A percentile compares a stretch with the other conserved stretches of the same genome.
Evolutionary conservation across 2,329 filamentous ascomycete species (phyloP).

Genomic region (Cladophialophora psammophila): DNA sequence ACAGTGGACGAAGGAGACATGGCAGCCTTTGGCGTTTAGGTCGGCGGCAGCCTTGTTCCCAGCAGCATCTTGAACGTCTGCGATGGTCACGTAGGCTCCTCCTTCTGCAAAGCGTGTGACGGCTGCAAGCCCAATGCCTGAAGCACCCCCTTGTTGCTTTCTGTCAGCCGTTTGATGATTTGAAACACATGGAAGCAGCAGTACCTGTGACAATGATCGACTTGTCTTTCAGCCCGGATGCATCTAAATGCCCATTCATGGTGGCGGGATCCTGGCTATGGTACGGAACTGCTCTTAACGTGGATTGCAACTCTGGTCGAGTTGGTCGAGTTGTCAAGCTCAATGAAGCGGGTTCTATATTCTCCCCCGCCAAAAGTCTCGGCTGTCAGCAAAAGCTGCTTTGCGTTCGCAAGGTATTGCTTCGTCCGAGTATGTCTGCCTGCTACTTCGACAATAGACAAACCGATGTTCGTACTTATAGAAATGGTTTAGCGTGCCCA

Average conservation of each 20-base stretch:
- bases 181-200: neutral
- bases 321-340: neutral
- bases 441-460: no score
- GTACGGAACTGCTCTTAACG: neutral
- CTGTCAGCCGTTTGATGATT: neutral
- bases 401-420: neutral
- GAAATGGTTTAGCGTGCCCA: neutral
- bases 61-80: conserved; percentile 29
- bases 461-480: neutral
- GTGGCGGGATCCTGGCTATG: neutral
- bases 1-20: conserved; percentile 43
- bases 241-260: conserved; percentile 10
- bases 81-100: conserved; percentile 54
- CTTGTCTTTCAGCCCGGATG: conserved; percentile 23
- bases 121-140: conserved; percentile 50
- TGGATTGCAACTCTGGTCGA: neutral
- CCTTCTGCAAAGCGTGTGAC: conserved; percentile 47
- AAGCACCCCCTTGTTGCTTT: conserved; percentile 28
- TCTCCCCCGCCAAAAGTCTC: neutral
- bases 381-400: neutral
- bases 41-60: conserved; percentile 12
- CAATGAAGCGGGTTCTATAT: neutral
- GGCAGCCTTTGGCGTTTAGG: conserved; percentile 19
- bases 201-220: conserved; percentile 33
- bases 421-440: neutral